phyloP scores from a whole-genome alignment of 2,329 filamentous ascomycete species.

The Alternaria postmessia region DNA sequence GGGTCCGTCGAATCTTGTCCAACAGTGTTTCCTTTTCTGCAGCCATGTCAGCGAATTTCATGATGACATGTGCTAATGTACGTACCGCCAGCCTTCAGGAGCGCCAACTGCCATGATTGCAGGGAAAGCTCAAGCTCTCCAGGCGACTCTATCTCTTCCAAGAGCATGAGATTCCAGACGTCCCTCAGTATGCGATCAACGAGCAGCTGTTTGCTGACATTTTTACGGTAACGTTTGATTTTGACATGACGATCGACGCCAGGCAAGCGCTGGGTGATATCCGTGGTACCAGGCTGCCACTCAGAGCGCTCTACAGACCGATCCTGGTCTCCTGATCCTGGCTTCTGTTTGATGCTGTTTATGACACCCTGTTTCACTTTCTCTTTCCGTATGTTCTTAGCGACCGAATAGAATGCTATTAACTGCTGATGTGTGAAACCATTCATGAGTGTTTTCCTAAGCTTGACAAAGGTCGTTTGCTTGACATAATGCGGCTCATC shows the following conservation, averaged over 20 bases:
- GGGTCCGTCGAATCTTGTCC: constrained; percentile 36
- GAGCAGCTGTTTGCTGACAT: constrained; percentile 40
- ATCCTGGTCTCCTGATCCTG: constrained; percentile 17
- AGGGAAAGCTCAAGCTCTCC: constrained; percentile 48
- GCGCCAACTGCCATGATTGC: constrained; percentile 43
- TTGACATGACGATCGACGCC: constrained; percentile 23
- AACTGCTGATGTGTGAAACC: constrained; percentile 45
- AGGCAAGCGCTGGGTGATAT: constrained; percentile 35
- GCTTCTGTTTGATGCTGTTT: constrained; percentile 24
- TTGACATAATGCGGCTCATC: constrained; percentile 42
- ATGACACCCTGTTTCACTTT: constrained; percentile 28
- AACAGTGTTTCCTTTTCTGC: constrained; percentile 32
- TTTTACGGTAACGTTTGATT: constrained; percentile 15
- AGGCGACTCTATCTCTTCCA: constrained; percentile 48
- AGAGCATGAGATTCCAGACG: constrained; percentile 42
- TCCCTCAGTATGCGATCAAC: constrained; percentile 47
- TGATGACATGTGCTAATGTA: not conserved
- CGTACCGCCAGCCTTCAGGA: constrained; percentile 41
- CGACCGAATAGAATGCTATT: constrained; percentile 40
- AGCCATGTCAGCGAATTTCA: constrained; percentile 10
- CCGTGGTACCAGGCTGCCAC: constrained; percentile 44
- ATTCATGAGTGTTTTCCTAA: constrained; percentile 31
- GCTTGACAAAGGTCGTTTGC: constrained; percentile 35
- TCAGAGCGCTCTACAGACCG: constrained; percentile 33
- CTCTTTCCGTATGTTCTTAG: constrained; percentile 31